Base-by-base conservation (phyloP, 148 eudicot species). In the Rhododendron simsii region DNA sequence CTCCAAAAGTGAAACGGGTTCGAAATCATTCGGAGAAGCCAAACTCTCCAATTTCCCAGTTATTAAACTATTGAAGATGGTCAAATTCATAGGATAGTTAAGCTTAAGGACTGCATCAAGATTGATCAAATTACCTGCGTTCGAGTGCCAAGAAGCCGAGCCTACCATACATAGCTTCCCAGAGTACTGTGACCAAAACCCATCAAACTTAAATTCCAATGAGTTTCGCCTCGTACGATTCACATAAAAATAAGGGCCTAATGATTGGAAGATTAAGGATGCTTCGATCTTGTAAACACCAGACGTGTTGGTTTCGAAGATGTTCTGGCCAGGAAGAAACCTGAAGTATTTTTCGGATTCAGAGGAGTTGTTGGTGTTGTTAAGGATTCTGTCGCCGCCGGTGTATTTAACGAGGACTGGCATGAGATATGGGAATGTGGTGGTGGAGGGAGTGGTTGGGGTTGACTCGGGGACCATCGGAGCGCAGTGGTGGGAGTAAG, bases 251-350 rank as follows among this genome's bases (percentile, higher is more conserved):
- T 50, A 50, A 55, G 0, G 15, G 59, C 59, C 21, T 16, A 5
- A 3, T 55, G 6, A 83, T 37, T 0, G 1, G 47, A 88, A 82
- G 9, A 3, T 30, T 55, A 89, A 74, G 59, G 3, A 3, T 1
- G 87, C 92, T 26, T 85, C 44, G n/a, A 90, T 47, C 71, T 85
- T 85, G 84, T 87, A 89, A 37, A 86, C 50, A 1, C 85, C 92
- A 0, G 1, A 12, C 20, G 39, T 16, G 20, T 44, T 81, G 15
- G 92, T 90, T 37, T 57, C n/a, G 26, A 69, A 87, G 51, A 33
- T 63, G 71, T 73, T 45, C 23, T 7, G 26, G 12, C 21, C 35
- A 11, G 26, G 15, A 9, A 59, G 51, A 44, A 88, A 85, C 0
- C 57, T 28, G 41, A 44, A 35, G 35, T 69, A 45, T 2, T 18